Base-by-base conservation (phyloP, 1,139 yeast genomes). In the Scheffersomyces quercinus region DNA sequence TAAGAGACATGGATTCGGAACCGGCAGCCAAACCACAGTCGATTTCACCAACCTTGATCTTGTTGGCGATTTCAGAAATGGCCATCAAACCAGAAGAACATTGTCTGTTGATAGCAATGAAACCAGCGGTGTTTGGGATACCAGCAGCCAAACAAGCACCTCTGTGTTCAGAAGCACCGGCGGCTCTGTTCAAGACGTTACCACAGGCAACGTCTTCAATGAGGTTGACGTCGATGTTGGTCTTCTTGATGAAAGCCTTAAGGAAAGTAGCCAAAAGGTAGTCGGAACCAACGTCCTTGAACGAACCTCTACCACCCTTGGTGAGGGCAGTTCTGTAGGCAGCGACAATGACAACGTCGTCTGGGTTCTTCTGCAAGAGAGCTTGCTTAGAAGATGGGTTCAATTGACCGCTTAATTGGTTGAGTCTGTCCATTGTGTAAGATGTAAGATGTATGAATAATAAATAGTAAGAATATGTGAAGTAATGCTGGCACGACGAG, bases 71-170 rank as follows among this genome's bases (percentile, higher is more conserved):
- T 62, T 87, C 95, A 55, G 88, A 85, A 36, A 90, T 82, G 16
- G 97, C 95, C 79, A 90, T 87, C 56, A 91, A 75, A 38, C 97
- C 97, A 3, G 96, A 88, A 8, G 97, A 88, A 68, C 98, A 91
- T 68, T 89, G 97, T 70, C 98, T 83, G 75, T 91, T 91, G 53
- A 91, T 59, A 28, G 96, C 93, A 55, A 83, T 72, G 55, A 91
- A 88, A 11, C 96, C 91, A 28, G 85, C 77, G 7, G 83, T 68
- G 60, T 72, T 60, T 48, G 79, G 79, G 48, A 74, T 67, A 52
- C 79, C 79, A 24, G 78, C 75, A 41, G 78, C 73, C 55, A 74
- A 71, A 46, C 65, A 56, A 42, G 79, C 97, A 41, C 96, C 97
- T 60, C 95, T 79, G 68, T 88, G 96, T 68, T 89, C 97, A 46